phyloP scores from a whole-genome alignment of 305 asterid species.

The Petunia hybrid region DNA sequence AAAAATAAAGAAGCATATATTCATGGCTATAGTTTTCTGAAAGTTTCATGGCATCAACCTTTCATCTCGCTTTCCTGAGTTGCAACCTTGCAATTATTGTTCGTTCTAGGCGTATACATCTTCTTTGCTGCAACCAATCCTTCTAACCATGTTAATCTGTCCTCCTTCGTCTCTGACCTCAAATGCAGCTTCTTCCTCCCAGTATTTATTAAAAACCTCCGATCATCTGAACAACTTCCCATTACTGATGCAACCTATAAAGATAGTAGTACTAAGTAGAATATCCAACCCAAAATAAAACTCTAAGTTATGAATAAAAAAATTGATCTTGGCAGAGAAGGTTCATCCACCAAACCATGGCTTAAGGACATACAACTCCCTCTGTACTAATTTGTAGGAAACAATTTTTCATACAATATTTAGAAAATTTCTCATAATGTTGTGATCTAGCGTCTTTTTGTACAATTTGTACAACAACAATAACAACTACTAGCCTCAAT shows the following conservation, averaged over 20 bases:
- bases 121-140: constrained; percentile 39
- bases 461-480: too few species aligned
- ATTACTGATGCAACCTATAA: constrained; percentile 41
- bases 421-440: not conserved
- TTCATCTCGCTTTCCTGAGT: not conserved
- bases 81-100: constrained; percentile 6
- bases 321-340: not conserved
- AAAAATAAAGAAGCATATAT: not conserved
- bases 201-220: constrained; percentile 41
- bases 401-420: not conserved
- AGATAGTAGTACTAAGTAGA: not conserved
- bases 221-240: constrained; percentile 43
- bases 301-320: not conserved
- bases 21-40: not conserved
- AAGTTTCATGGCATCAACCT: not conserved
- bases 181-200: constrained; percentile 44
- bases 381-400: not conserved
- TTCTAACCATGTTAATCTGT: constrained; percentile 39
- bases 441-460: too few species aligned
- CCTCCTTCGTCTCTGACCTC: constrained; percentile 41
- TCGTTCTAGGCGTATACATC: constrained; percentile 11
- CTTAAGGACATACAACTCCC: not conserved
- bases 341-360: not conserved
- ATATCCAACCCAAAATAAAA: not conserved
- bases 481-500: too few species aligned